Conservation (phyloP, 163 green algal species). For the Coccomyxa subellipsoidea region DNA sequence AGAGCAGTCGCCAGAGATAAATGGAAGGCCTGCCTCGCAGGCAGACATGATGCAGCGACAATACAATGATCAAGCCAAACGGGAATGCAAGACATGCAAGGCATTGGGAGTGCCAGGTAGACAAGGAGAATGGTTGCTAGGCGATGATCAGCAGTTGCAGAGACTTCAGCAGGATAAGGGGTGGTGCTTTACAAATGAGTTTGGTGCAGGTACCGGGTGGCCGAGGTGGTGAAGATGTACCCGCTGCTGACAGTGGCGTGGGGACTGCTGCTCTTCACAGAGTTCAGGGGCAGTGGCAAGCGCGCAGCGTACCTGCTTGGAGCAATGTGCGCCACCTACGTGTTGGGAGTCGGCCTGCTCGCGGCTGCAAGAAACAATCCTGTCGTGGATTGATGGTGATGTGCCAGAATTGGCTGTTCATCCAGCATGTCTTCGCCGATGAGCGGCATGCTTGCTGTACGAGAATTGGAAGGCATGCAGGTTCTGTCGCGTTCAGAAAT, state of each 20-base stretch:
- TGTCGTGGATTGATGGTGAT: background rate
- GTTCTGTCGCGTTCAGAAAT: too few relatives aligned
- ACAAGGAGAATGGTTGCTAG: too few relatives aligned
- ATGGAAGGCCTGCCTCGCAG: too few relatives aligned
- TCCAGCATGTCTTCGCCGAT: too few relatives aligned
- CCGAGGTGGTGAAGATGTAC: conserved; percentile 3
- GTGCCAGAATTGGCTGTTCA: too few relatives aligned
- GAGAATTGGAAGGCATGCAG: too few relatives aligned
- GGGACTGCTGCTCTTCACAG: background rate
- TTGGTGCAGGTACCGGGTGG: background rate
- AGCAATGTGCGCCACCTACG: background rate
- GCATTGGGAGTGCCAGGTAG: background rate
- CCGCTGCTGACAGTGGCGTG: background rate
- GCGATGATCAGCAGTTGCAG: background rate
- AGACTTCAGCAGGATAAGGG: background rate
- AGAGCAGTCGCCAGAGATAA: too few relatives aligned
- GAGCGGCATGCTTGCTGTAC: too few relatives aligned
- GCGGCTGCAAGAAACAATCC: background rate
- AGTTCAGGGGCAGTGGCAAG: background rate
- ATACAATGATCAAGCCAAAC: too few relatives aligned
- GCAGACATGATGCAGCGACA: too few relatives aligned
- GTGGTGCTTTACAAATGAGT: background rate
- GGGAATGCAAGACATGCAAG: too few relatives aligned
- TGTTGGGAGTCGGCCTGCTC: background rate
- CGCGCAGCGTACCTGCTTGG: background rate